Base-by-base conservation (phyloP, 257 asterid genomes). In the Mentha longifolia region DNA sequence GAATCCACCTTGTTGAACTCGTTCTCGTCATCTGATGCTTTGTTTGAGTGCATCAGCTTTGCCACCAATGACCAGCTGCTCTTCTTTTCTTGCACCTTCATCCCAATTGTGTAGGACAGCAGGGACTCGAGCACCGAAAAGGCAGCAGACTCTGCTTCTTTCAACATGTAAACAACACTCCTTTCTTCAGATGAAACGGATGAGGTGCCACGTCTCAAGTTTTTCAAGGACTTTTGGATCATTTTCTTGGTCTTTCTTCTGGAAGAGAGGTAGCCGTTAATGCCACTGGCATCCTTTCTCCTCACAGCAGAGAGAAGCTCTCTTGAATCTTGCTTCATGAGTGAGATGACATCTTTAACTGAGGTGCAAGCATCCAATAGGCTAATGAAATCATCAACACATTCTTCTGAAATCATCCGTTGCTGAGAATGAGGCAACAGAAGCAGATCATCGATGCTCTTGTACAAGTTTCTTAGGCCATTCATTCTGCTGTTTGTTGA, bases 351-450 rank as follows among this genome's bases (percentile, higher is more conserved):
- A 63, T 79, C 82, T 37, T 70, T 72, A 9, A 54, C 60, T 1
- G 75, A 19, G 64, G 51, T 67, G 69, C 77, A 72, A 43, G 64
- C 70, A 74, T 85, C 85, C 68, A 85, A 25, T 8, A 82, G 61
- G 56, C 54, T 54, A 8, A 74, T 67, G 69, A 54, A 71, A 55
- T 80, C 84, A 47, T 75, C 74, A 8, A 63, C 65, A 68, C 74
- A 77, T 55, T 65, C 65, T 25, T 76, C 73, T 16, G 82, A 59
- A 20, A 78, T 30, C n/a, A 65, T 62, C 25, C 73, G 77, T 75
- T 70, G 31, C 31, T 28, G 80, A 45, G 22, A 15, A 1, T 64
- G 75, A 25, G 80, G 72, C 68, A 78, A 17, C 7, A 42, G 63
- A 35, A 82, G 79, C 78, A 67, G 14, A 73, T 80, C 82, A 9